phyloP scores from a whole-genome alignment of 2,329 filamentous ascomycete genomes.

The Phaeophleospora eucalypticola region DNA sequence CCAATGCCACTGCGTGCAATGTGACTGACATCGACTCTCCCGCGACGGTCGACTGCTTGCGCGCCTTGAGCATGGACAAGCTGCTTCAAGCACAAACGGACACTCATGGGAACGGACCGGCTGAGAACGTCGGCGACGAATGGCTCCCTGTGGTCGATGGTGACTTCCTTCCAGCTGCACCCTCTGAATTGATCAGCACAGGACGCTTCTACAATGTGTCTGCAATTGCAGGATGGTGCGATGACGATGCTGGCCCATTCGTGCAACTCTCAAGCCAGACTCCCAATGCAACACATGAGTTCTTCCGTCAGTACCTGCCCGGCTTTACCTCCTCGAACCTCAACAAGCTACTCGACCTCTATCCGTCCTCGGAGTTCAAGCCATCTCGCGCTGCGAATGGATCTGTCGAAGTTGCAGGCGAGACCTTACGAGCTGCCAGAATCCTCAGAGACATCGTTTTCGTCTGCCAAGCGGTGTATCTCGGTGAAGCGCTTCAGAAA shows the following conservation, averaged over 20 bases:
- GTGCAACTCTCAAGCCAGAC: slow-evolving; percentile 35
- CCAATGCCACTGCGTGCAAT: slow-evolving; percentile 44
- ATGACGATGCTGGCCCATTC: slow-evolving; percentile 40
- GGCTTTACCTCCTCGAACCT: slow-evolving; percentile 30
- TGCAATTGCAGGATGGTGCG: slow-evolving; percentile 41
- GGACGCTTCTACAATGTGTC: slow-evolving; percentile 40
- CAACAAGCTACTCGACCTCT: slow-evolving; percentile 30
- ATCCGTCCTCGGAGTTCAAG: slow-evolving; percentile 42
- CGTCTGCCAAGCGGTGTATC: slow-evolving; percentile 46
- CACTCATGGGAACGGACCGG: slow-evolving; percentile 38
- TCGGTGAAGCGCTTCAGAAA: slow-evolving; percentile 38
- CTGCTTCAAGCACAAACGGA: slow-evolving; percentile 44
- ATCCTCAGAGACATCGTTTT: slow-evolving; percentile 52
- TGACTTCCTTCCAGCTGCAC: slow-evolving; percentile 43
- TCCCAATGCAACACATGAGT: slow-evolving; percentile 31
- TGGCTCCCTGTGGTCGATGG: slow-evolving; percentile 50
- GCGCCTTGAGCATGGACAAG: slow-evolving; percentile 39
- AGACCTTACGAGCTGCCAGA: slow-evolving; percentile 50
- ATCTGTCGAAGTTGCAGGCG: slow-evolving; percentile 33
- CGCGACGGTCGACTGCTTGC: slow-evolving; percentile 47
- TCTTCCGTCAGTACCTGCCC: slow-evolving; percentile 41
- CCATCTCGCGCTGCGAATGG: slow-evolving; percentile 33
- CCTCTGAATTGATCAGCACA: slow-evolving; percentile 38
- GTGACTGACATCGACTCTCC: slow-evolving; percentile 36
- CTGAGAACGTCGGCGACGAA: slow-evolving; percentile 44